These are phyloP conservation scores for Fusarium tupiense DNA, from an alignment of 2,329 filamentous ascomycete genomes.

Conservation along the genomic window DNA sequence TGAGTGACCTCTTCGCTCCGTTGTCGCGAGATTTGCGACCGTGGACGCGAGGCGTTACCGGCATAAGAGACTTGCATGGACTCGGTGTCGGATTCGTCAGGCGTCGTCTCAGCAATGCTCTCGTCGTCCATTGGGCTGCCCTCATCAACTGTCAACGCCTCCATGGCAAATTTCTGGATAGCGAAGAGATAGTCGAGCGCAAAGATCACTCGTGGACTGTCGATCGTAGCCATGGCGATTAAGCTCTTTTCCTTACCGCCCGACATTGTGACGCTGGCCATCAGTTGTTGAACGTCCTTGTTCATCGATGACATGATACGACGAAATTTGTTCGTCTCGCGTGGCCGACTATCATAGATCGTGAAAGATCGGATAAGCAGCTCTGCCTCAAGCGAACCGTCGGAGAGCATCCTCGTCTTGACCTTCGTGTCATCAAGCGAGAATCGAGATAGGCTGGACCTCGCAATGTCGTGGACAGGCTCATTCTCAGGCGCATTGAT, in stretches of 20 bases:
- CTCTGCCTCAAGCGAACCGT: slow-evolving; percentile 91
- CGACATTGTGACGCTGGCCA: slow-evolving; percentile 95
- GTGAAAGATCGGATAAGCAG: slow-evolving; percentile 94
- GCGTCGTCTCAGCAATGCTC: slow-evolving; percentile 62
- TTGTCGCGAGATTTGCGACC: slow-evolving; percentile 43
- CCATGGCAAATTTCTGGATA: slow-evolving; percentile 82
- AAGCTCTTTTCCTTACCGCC: slow-evolving; percentile 82
- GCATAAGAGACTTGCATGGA: slow-evolving; percentile 62
- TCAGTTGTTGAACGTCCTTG: slow-evolving; percentile 94
- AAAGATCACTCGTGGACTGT: slow-evolving; percentile 94
- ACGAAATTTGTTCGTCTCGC: slow-evolving; percentile 93
- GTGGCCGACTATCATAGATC: slow-evolving; percentile 88
- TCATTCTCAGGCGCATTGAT: slow-evolving; percentile 79
- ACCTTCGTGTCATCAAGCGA: slow-evolving; percentile 92
- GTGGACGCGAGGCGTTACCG: slow-evolving; percentile 47
- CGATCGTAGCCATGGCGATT: slow-evolving; percentile 91
- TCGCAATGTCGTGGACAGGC: slow-evolving; percentile 81
- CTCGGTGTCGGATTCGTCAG: slow-evolving; percentile 68
- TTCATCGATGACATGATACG: slow-evolving; percentile 99
- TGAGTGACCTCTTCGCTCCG: slow-evolving; percentile 35
- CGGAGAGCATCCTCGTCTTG: slow-evolving; percentile 92
- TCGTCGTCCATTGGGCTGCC: slow-evolving; percentile 60
- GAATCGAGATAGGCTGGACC: slow-evolving; percentile 90
- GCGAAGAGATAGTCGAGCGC: slow-evolving; percentile 96
- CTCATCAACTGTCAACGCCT: slow-evolving; percentile 73